Conservation (phyloP, 148 eudicot species). For the Spergularia marina region DNA sequence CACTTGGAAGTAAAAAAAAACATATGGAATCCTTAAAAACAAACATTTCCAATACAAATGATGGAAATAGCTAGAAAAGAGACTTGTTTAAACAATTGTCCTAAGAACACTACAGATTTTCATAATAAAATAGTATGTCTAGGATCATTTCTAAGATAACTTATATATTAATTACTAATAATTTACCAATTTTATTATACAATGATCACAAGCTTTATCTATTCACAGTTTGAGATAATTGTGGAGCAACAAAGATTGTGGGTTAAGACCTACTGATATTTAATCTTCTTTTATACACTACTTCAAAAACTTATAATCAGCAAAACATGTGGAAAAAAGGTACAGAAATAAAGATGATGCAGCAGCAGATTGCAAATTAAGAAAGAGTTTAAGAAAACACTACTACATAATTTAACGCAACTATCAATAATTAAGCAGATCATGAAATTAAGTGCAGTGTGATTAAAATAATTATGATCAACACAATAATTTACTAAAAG, state of each 20-base stretch:
- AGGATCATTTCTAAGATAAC: too few species aligned
- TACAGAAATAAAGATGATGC: neutral
- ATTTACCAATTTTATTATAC: neutral
- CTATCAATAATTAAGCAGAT: neutral
- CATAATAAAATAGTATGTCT: too few species aligned
- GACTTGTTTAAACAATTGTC: neutral
- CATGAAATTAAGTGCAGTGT: constrained; percentile 23
- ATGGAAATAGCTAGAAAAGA: neutral
- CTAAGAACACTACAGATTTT: neutral
- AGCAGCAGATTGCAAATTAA: neutral
- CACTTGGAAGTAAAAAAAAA: neutral
- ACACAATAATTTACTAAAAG: neutral
- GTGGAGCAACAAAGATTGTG: constrained; percentile 25
- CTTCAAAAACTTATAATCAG: neutral
- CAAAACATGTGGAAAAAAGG: neutral
- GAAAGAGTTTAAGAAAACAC: neutral
- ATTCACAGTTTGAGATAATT: constrained; percentile 7
- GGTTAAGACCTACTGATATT: neutral
- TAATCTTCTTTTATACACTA: neutral
- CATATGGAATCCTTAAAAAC: neutral
- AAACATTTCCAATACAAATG: constrained; percentile 6
- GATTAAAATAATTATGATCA: constrained; percentile 1
- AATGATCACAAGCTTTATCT: constrained; percentile 12
- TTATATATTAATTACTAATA: too few species aligned
- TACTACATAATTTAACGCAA: neutral